phyloP scores from a whole-genome alignment of 495 filamentous ascomycete genomes.

The Neurospora sp. region DNA sequence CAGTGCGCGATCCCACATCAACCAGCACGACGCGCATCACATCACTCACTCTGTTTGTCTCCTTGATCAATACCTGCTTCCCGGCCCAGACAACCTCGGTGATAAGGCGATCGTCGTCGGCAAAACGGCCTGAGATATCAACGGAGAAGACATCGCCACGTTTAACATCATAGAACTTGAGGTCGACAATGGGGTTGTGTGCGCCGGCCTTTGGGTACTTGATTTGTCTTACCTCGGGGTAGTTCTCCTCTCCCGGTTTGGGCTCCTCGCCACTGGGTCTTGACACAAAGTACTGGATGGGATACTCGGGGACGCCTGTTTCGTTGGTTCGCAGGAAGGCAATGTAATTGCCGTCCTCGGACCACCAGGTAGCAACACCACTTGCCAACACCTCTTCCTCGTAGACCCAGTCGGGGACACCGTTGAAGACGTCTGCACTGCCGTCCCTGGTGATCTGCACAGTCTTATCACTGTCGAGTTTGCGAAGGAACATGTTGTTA shows the following conservation, averaged over 20 bases:
- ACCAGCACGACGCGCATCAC: conserved; percentile 75
- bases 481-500: conserved; percentile 82
- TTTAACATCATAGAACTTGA: conserved; percentile 84
- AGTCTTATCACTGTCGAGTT: conserved; percentile 45
- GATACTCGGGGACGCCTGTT: conserved; percentile 82
- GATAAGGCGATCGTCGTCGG: conserved; percentile 74
- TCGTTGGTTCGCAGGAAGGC: conserved; percentile 93
- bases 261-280: conserved; percentile 72
- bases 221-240: conserved; percentile 83
- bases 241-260: conserved; percentile 66
- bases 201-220: conserved; percentile 97
- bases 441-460: conserved; percentile 78
- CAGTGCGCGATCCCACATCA: conserved; percentile 65
- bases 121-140: conserved; percentile 65
- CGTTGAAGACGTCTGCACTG: conserved; percentile 80
- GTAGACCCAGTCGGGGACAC: conserved; percentile 98
- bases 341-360: conserved; percentile 73
- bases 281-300: conserved; percentile 86
- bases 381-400: conserved; percentile 87
- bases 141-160: conserved; percentile 72
- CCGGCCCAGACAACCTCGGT: conserved; percentile 92
- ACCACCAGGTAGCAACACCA: conserved; percentile 90
- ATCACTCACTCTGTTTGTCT: conserved; percentile 93
- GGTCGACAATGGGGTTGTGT: conserved; percentile 78
- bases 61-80: conserved; percentile 69